Base-by-base conservation (phyloP, 768 basidiomycete genomes). In the Sarcodon sp. region DNA sequence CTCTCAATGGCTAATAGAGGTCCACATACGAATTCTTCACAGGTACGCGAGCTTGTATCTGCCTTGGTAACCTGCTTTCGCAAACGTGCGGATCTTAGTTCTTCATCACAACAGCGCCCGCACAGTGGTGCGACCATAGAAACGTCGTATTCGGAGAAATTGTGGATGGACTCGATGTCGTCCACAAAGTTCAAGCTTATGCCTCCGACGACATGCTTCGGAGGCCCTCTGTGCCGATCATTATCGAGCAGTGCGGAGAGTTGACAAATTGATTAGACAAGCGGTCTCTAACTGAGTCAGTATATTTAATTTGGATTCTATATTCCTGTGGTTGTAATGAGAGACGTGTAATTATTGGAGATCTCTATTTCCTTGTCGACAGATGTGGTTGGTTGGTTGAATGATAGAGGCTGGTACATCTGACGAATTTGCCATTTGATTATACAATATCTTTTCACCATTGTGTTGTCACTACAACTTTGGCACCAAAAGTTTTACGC, bases 1-100 rank as follows among this genome's bases (percentile, higher is more conserved):
- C 64, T 77, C 44, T 75, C 73, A 33, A 71, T 68, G 65, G 75
- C 74, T 35, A 77, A 75, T 57, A 64, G 70, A 44, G 74, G 73
- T 10, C 65, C 69, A 9, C 61, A 73, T 57, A 68, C 73, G 47
- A 76, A 75, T 58, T 70, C 71, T 8, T 69, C 68, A n/a, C 69
- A 69, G 62, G 68, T 69, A 49, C 44, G 61, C 52, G 9, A 11
- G 18, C 33, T 12, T 44, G 8, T 16, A 35, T 21, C 44, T 35
- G 36, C 49, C 9, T 35, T 18, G 4, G 8, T 41, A 41, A 15
- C n/a, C 39, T 15, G 39, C 39, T 41, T 41, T 41, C 4, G 7
- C 27, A 18, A 18, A 35, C 35, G 27, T 44, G 12, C 12, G 32
- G 33, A 33, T 33, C 11, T 6, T 54, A 67, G 66, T 69, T 68